phyloP scores from a whole-genome alignment of 129 eudicot species.

The sunflower (Helianthus annuus) region HanXRQr2.0-SUNRISE NC_035438.2:68465253-68465752 shows the following conservation, averaged over 20 bases:
- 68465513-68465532: conserved; percentile 8
- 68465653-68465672: conserved; percentile 78
- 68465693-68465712: conserved; percentile 67
- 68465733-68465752: conserved; percentile 36
- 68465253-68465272: too few species aligned
- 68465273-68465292: too few species aligned
- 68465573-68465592: conserved; percentile 86
- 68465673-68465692: conserved; percentile 41
- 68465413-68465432: conserved; percentile 20
- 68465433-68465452: conserved; percentile 19
- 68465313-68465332: background rate
- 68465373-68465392: conserved; percentile 3
- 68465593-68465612: conserved; percentile 94
- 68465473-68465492: conserved; percentile 7
- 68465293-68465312: too few species aligned
- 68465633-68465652: conserved; percentile 77
- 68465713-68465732: conserved; percentile 58
- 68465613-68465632: conserved; percentile 92
- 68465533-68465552: conserved; percentile 1
- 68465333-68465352: background rate
- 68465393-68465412: conserved; percentile 6
- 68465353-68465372: background rate
- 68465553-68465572: conserved; percentile 46
- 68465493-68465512: background rate
- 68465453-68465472: conserved; percentile 22